These are phyloP conservation scores for Tuber aestivum DNA, from an alignment of 495 filamentous ascomycete genomes.

Conservation along the genomic window DNA sequence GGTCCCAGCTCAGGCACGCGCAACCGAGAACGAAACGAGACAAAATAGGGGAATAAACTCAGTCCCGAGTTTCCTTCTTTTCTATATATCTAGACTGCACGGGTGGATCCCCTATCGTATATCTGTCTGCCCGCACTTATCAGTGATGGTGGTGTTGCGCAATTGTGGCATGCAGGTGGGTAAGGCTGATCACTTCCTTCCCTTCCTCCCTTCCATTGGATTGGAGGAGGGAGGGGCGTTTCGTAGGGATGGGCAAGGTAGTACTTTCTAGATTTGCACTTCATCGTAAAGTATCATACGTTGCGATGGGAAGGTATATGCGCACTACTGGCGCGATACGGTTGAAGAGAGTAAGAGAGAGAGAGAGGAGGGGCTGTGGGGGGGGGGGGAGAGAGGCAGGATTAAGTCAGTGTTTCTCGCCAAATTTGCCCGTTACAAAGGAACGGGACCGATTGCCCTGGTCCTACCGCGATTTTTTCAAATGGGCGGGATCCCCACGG, in stretches of 20 bases:
- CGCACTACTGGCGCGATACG: not conserved
- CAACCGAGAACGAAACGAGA: not conserved
- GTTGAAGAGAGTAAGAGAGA: not conserved
- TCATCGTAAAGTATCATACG: no score
- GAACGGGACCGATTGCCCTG: no score
- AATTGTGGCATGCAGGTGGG: not conserved
- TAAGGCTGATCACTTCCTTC: not conserved
- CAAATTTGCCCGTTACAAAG: not conserved
- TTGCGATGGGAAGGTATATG: not conserved
- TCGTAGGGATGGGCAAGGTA: not conserved
- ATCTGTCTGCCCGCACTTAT: not conserved
- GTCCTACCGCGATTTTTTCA: no score
- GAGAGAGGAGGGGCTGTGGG: no score
- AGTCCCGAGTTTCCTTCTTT: not conserved
- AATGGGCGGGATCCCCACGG: no score
- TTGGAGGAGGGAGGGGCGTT: not conserved
- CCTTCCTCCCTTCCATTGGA: not conserved
- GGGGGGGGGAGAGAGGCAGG: not conserved
- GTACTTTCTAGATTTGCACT: constrained; percentile 1
- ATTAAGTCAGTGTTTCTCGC: not conserved
- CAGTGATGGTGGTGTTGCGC: no score
- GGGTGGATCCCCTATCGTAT: not conserved
- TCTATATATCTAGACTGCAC: not conserved
- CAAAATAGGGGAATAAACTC: not conserved
- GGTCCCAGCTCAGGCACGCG: not conserved